phyloP scores from a whole-genome alignment of 208 protist species.

The Trypanosoma congolense region DNA sequence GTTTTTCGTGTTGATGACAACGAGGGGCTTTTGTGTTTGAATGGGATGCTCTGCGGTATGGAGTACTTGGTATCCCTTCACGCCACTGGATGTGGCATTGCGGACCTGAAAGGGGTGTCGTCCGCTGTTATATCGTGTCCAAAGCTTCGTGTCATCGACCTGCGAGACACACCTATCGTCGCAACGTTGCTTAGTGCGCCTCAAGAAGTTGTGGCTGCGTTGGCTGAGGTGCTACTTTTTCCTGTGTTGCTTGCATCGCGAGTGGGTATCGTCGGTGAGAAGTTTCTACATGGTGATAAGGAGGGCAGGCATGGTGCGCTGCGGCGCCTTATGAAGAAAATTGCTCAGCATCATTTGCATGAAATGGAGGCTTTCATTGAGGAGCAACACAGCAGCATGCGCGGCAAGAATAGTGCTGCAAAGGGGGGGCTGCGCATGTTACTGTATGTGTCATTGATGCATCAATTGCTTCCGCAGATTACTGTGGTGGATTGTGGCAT shows the following conservation, averaged over 20 bases:
- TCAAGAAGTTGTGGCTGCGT: slow-evolving; percentile 5
- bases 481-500: slow-evolving; percentile 23
- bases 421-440: slow-evolving; percentile 2
- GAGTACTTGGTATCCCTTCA: slow-evolving; percentile 16
- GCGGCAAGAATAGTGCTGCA: not conserved
- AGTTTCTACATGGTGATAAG: not conserved
- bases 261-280: not conserved
- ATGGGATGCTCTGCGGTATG: slow-evolving; percentile 43
- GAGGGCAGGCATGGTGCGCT: not conserved
- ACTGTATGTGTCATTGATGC: slow-evolving; percentile 42
- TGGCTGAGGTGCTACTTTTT: slow-evolving; percentile 20
- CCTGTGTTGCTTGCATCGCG: slow-evolving; percentile 2
- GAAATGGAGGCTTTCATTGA: slow-evolving; percentile 8
- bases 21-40: slow-evolving; percentile 30
- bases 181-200: slow-evolving; percentile 15
- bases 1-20: slow-evolving; percentile 48
- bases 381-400: not conserved
- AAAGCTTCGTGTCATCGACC: slow-evolving; percentile 12
- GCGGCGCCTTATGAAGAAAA: slow-evolving; percentile 8
- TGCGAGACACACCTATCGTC: slow-evolving; percentile 12
- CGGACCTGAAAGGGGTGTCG: slow-evolving; percentile 16
- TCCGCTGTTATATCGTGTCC: slow-evolving; percentile 21
- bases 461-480: slow-evolving; percentile 34
- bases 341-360: slow-evolving; percentile 17
- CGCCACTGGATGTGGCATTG: slow-evolving; percentile 6